Evolutionary conservation across 768 basidiomycete genomes (phyloP), one percentile per base, ranked within the genome.

Genomic region (Roridomyces roridus): DNA sequence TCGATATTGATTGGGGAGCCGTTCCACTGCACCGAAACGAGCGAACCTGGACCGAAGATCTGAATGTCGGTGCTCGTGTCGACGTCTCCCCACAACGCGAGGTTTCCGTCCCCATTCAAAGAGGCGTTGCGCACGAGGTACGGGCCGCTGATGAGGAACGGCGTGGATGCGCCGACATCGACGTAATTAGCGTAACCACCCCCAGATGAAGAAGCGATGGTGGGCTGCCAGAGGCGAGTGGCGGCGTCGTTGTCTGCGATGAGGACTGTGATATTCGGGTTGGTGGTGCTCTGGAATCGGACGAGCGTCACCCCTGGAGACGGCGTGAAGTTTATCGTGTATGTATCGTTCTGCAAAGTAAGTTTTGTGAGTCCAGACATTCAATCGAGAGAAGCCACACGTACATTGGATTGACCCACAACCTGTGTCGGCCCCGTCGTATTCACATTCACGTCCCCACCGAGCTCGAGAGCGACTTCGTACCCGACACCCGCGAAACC

Each of bases 41-140:
- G 24, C 0, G n/a, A 28, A 0, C n/a, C 1, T 0, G 59, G 59
- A 11, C 59, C 59, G 14, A 51, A 51, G 15, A 86, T 72, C 41
- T 65, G 65, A 7, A 75, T 76, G 18, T 66, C 69, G 11, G 73
- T 61, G 17, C 39, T 51, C 25, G 48, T 71, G 45, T 79, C 74
- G 28, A 86, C 64, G 61, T 87, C 87, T 1, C 87, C 86, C 31
- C 72, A 65, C 14, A 87, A 68, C 14, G 72, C 74, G n/a, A 88
- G 76, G 70, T 67, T 64, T 17, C 62, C 63, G 1, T 45, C 59
- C 34, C 72, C 64, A 5, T 34, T 29, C 9, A 64, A 37, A 11
- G 67, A 69, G 6, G 75, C 77, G 20, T 69, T 74, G 25, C 78
- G 78, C 2, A 80, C 76, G 23, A 79, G 69, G 54, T 79, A 79